Conservation (phyloP, 768 basidiomycete species). For the Termitomyces sp. region DNA sequence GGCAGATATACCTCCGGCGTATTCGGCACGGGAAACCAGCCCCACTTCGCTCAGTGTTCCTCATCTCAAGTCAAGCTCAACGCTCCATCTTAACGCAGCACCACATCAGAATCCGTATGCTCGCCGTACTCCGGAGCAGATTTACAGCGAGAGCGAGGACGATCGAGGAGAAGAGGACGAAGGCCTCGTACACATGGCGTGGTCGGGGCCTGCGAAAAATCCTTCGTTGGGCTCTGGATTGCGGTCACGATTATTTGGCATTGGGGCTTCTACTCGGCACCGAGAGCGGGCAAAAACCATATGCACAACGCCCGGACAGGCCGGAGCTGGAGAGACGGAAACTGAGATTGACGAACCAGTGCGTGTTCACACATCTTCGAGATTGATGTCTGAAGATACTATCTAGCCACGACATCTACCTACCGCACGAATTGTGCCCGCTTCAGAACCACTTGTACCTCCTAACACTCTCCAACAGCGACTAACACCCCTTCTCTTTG, state of each 20-base stretch:
- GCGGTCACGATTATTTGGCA: conserved; percentile 31
- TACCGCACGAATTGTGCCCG: conserved; percentile 58
- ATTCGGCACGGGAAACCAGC: conserved; percentile 16
- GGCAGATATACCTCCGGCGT: conserved; percentile 21
- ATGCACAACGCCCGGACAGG: conserved; percentile 57
- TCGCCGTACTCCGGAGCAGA: conserved; percentile 21
- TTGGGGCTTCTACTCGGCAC: conserved; percentile 17
- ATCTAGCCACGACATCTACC: conserved; percentile 61
- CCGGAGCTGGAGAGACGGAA: conserved; percentile 74
- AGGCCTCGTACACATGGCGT: conserved; percentile 27
- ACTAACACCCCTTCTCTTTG: conserved; percentile 62
- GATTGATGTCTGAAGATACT: not conserved
- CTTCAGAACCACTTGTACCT: conserved; percentile 48
- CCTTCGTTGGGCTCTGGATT: conserved; percentile 14
- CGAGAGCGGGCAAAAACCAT: conserved; percentile 45
- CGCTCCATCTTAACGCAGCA: conserved; percentile 20
- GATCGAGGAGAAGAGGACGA: conserved; percentile 26
- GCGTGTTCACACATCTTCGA: conserved; percentile 24
- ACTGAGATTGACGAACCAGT: conserved; percentile 78
- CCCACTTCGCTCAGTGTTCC: conserved; percentile 16
- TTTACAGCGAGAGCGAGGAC: conserved; percentile 27
- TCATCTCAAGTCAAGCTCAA: conserved; percentile 22
- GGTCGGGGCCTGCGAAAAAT: conserved; percentile 12
- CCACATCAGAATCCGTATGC: conserved; percentile 12
- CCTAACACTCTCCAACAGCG: conserved; percentile 41